Evolutionary conservation across 805 yeast species (phyloP).

Genomic region (Candida broadrunensis): DNA sequence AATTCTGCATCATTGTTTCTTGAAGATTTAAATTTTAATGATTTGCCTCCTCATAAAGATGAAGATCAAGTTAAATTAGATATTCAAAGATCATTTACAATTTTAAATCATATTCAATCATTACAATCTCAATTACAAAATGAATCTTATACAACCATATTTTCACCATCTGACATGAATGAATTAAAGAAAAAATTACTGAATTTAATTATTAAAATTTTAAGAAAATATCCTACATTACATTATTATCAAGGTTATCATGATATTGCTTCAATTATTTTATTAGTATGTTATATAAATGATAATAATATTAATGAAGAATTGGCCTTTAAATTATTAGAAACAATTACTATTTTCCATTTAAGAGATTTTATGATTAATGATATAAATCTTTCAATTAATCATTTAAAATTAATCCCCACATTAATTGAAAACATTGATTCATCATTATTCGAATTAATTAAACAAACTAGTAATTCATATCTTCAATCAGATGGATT

Average conservation of each 20-base stretch:
- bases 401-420: constrained; percentile 66
- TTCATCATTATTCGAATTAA: constrained; percentile 32
- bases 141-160: constrained; percentile 30
- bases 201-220: constrained; percentile 47
- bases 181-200: constrained; percentile 40
- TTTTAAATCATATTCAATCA: constrained; percentile 27
- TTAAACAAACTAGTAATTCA: constrained; percentile 37
- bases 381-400: constrained; percentile 60
- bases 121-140: constrained; percentile 11
- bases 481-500: constrained; percentile 20
- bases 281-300: constrained; percentile 45
- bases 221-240: constrained; percentile 59
- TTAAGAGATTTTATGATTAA: constrained; percentile 85
- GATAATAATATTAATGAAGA: constrained; percentile 17
- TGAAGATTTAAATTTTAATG: constrained; percentile 19
- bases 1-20: constrained; percentile 11
- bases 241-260: constrained; percentile 92
- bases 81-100: constrained; percentile 65
- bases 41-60: constrained; percentile 56
- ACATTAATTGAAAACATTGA: constrained; percentile 53
- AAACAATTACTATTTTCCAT: constrained; percentile 54
- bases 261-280: constrained; percentile 71
- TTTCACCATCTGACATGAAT: constrained; percentile 26
- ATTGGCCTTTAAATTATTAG: constrained; percentile 45
- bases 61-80: constrained; percentile 80